Base-by-base conservation (phyloP, 305 asterid species). In the Fraxinus ornus region DNA sequence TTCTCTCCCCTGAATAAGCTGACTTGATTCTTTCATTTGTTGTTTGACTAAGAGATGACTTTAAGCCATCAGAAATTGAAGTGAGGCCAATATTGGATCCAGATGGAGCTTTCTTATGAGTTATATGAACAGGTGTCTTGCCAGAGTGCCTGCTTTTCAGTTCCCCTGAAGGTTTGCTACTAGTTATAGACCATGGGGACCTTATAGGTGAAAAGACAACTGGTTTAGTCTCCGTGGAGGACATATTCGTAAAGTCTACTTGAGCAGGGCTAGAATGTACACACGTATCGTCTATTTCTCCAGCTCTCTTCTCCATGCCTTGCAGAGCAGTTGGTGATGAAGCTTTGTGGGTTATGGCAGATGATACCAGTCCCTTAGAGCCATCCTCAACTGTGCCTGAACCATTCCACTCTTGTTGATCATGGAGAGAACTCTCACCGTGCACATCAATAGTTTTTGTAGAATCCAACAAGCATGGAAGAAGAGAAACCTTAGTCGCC, bases 11-110 rank as follows among this genome's bases (percentile, higher is more conserved):
- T 55, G 87, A 88, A 77, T 89, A 84, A 79, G 87, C 82, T 66
- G 87, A 84, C 87, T 90, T 92, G 84, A 86, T 86, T 87, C 87
- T 91, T 79, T 89, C 96, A 88, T 24, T 81, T 75, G 82, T 70
- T 78, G 89, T 85, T 85, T 88, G 95, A 87, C 83, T 86, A 64
- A 79, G 88, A 75, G 82, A 66, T 74, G 90, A 79, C 82, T 80
- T 84, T 41, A 82, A 82, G 84, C 82, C 77, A 78, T 88, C 90
- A 52, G 89, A 80, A 55, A 83, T 81, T 78, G 86, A 71, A 83
- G 87, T 79, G 83, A 75, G 71, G 86, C 75, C 75, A 47, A 71
- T 84, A 81, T 73, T 80, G 79, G 84, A 83, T 35, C 82, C 89
- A 68, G 92, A 81, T 24, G 82, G 82, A 81, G 86, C 83, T 87